Evolutionary conservation across 768 basidiomycete species (phyloP).

Genomic region (Lentinula edodes): DNA sequence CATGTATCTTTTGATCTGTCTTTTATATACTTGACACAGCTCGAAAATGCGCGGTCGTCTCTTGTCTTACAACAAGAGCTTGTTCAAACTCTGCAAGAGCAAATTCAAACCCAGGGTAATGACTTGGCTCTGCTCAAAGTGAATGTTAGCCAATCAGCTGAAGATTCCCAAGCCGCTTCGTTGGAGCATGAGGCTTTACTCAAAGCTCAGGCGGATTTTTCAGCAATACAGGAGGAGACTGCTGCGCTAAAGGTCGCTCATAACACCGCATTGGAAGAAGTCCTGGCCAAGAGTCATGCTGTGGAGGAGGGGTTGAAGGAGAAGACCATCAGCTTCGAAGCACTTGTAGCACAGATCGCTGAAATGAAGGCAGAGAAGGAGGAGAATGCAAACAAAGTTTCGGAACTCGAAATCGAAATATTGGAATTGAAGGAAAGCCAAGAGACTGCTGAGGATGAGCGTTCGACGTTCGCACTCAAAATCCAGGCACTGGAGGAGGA

Average conservation of each 20-base stretch:
- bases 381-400: constrained; percentile 64
- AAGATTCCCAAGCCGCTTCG: constrained; percentile 41
- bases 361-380: constrained; percentile 61
- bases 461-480: constrained; percentile 35
- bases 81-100: constrained; percentile 42
- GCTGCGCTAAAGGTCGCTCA: constrained; percentile 48
- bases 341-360: constrained; percentile 43
- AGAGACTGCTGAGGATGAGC: constrained; percentile 60
- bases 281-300: constrained; percentile 36
- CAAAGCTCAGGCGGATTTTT: constrained; percentile 59
- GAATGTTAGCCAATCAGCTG: constrained; percentile 44
- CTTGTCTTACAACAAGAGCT: constrained; percentile 36
- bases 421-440: constrained; percentile 69
- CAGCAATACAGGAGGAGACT: constrained; percentile 46
- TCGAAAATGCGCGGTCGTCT: constrained; percentile 35
- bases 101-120: constrained; percentile 45
- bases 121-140: constrained; percentile 47
- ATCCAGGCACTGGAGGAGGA: constrained; percentile 52
- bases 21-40: constrained; percentile 28
- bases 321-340: constrained; percentile 35
- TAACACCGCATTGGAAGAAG: constrained; percentile 40
- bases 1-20: not conserved
- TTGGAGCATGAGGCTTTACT: constrained; percentile 59
- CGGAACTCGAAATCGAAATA: constrained; percentile 78
- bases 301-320: constrained; percentile 46